phyloP scores from a whole-genome alignment of 345 rosid genomes.

The Salix koriyanagi region DNA sequence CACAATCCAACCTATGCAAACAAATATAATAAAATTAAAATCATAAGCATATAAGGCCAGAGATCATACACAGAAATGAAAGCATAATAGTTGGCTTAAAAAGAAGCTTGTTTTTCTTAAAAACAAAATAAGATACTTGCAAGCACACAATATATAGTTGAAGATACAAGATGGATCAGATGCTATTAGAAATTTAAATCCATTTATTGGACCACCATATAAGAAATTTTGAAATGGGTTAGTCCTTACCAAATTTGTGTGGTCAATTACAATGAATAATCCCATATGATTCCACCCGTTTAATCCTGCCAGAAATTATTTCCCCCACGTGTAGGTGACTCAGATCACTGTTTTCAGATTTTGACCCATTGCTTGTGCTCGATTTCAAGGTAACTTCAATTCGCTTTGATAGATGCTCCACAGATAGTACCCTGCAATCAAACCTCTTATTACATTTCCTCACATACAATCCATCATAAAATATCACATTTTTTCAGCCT shows the following conservation, averaged over 20 bases:
- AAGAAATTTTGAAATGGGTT: neutral
- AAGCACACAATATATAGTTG: too few species aligned
- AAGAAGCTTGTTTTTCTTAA: too few species aligned
- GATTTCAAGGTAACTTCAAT: conserved; percentile 78
- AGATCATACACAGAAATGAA: too few species aligned
- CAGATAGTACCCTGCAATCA: conserved; percentile 62
- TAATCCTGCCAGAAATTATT: conserved; percentile 57
- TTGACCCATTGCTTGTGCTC: conserved; percentile 32
- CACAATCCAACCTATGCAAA: conserved; percentile 79
- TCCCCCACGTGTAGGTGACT: conserved; percentile 55
- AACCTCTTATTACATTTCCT: conserved; percentile 18
- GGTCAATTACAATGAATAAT: conserved; percentile 60
- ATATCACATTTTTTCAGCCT: conserved; percentile 5
- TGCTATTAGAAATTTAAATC: neutral
- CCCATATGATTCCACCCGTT: conserved; percentile 79
- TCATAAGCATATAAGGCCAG: too few species aligned
- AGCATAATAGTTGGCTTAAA: too few species aligned
- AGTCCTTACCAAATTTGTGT: conserved; percentile 63
- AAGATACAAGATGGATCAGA: neutral
- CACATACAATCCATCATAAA: neutral
- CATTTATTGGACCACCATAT: neutral
- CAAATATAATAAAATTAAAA: neutral
- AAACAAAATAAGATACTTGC: too few species aligned
- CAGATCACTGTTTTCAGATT: conserved; percentile 49
- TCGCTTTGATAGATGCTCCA: conserved; percentile 77